Base-by-base conservation (phyloP, 768 basidiomycete species). In the Hortiboletus campestris region DNA sequence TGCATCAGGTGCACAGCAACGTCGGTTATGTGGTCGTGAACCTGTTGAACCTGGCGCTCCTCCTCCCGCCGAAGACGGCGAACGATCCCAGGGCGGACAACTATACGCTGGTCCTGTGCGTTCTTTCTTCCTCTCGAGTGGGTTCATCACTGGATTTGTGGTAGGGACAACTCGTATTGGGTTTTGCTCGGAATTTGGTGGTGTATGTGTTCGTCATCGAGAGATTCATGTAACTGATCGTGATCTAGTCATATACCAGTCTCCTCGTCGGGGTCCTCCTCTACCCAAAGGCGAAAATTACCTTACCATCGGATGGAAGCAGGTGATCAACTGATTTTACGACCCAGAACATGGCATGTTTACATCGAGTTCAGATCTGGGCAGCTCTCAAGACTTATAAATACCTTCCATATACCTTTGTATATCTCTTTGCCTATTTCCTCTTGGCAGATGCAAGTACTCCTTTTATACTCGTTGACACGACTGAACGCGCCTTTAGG, bases 121-220 rank as follows among this genome's bases (percentile, higher is more conserved):
- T 73, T 17, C n/a, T 29, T n/a, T 16, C 22, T 11, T 16, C 14
- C 35, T 9, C 29, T 25, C 17, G 3, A 6, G 31, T 20, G 5
- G 13, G 12, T 29, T 40, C 8, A 0, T 11, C 10, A 13, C 22
- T 45, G 14, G 48, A 31, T 40, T 4, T 46, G 35, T 43, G 13
- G 20, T 56, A 89, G 88, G 22, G 85, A 83, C 14, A 91, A 85
- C 54, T 78, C 75, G 0, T 90, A 91, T 59, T 87, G 88, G 90
- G 87, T 94, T 12, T 44, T 93, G 1, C 76, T 79, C 10, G 91
- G 91, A 9, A 84, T 92, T 46, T 94, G 92, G 84, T 95, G 92
- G 92, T 91, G 89, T 91, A 72, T 46, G 86, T 72, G 1, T 38
- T 36, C 25, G 13, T 20, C 16, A 6, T 35, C 9, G 9, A 31